phyloP scores from a whole-genome alignment of 306 rosid genomes.

The Nissolia schottii region DNA sequence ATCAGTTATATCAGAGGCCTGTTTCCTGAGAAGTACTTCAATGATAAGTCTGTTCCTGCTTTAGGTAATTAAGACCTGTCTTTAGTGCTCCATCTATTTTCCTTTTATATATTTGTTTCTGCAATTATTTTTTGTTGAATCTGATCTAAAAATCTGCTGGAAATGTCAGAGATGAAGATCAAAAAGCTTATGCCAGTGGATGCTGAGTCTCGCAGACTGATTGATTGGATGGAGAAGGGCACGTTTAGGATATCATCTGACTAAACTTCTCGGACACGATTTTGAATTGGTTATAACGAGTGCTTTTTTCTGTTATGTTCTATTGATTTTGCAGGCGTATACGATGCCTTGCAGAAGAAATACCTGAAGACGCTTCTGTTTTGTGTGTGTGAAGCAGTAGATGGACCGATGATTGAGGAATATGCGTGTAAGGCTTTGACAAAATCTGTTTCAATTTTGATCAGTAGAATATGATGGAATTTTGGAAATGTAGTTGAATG shows the following conservation, averaged over 20 bases:
- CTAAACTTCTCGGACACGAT: not conserved
- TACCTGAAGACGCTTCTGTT: conserved; percentile 84
- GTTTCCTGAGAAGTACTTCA: conserved; percentile 92
- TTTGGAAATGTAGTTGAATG: not conserved
- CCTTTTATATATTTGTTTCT: not conserved
- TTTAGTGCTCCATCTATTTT: not conserved
- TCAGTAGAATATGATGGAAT: conserved; percentile 7
- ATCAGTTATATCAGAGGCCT: conserved; percentile 96
- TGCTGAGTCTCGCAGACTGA: conserved; percentile 86
- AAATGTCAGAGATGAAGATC: conserved; percentile 83
- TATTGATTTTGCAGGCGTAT: conserved; percentile 55
- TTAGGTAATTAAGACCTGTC: conserved; percentile 48
- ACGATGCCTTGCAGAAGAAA: conserved; percentile 83
- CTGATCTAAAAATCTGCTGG: conserved; percentile 14
- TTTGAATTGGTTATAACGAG: not conserved
- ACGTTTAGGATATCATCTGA: conserved; percentile 1
- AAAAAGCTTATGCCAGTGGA: conserved; percentile 91
- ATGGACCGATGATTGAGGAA: conserved; percentile 98
- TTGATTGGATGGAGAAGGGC: conserved; percentile 99
- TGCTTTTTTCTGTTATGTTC: not conserved
- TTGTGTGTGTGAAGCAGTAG: conserved; percentile 74
- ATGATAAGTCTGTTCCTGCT: conserved; percentile 90
- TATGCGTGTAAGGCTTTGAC: conserved; percentile 66
- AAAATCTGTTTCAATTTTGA: not conserved
- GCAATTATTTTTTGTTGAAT: conserved; percentile 9